Conservation (phyloP, 2,329 filamentous ascomycete genomes). For the Botryotinia convoluta region DNA sequence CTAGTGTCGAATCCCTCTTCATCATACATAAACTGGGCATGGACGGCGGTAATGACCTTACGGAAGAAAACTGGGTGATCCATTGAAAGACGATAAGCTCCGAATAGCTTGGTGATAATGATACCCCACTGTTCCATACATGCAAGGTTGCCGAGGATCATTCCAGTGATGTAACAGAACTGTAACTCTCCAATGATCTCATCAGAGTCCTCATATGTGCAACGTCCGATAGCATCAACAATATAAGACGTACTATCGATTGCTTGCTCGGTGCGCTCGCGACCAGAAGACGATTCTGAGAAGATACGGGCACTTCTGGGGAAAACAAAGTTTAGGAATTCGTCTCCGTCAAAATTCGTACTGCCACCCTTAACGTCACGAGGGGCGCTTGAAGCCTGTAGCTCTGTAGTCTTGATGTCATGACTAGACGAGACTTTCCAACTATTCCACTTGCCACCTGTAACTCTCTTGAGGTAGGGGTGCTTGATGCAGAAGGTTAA, state of each 20-base stretch:
- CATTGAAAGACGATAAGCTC: conserved; percentile 47
- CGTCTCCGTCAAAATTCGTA: conserved; percentile 42
- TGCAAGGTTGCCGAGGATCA: conserved; percentile 55
- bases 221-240: conserved; percentile 41
- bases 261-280: conserved; percentile 45
- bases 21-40: conserved; percentile 55
- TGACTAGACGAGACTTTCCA: conserved; percentile 57
- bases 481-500: conserved; percentile 51
- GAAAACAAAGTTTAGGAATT: conserved; percentile 51
- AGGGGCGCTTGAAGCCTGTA: not conserved
- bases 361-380: conserved; percentile 26
- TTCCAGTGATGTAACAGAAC: conserved; percentile 56
- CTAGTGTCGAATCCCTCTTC: conserved; percentile 48
- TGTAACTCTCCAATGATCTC: conserved; percentile 60
- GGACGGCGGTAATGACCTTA: conserved; percentile 49
- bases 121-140: conserved; percentile 64
- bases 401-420: conserved; percentile 39
- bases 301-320: conserved; percentile 44
- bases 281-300: conserved; percentile 38
- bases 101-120: conserved; percentile 52
- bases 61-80: conserved; percentile 46
- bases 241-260: conserved; percentile 51
- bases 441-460: conserved; percentile 42
- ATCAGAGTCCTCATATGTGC: conserved; percentile 38
- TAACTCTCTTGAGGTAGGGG: conserved; percentile 48